Base-by-base conservation (phyloP, 2,329 filamentous ascomycete species). In the Diplodia sapinea region DNA sequence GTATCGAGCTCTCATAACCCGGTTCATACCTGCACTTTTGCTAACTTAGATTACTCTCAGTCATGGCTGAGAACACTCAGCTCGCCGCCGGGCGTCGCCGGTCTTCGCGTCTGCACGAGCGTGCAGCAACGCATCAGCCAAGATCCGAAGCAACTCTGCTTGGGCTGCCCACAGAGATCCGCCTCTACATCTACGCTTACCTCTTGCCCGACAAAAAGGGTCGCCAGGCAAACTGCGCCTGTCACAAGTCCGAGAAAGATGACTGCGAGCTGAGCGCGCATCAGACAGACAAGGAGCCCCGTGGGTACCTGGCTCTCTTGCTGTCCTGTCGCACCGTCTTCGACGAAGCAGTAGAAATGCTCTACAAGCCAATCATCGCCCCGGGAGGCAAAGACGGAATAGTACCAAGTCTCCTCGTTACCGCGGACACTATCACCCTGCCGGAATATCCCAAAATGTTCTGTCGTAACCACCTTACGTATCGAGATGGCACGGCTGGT, bases 141-240 rank as follows among this genome's bases (percentile, higher is more conserved):
- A 47, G 13, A 11, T 5, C 31, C 1, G 33, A 55, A 11, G 33
- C 36, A 20, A 54, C 49, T 33, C 31, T 67, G 0, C 55, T 67
- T 11, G 36, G 55, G 1, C 8, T 61, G 1, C 65, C 65, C 1
- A 40, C 38, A 1, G 65, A 67, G 23, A 17, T 61, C 6, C 65
- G 65, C 1, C 26, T 59, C n/a, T 17, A 38, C 9, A 67, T 61
- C 4, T 61, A 29, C 55, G 65, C 49, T 7, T 40, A 67, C 23
- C n/a, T 47, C 3, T 20, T 40, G n/a, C 40, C 64, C n/a, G 3
- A 6, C 12, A 33, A 17, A 23, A n/a, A 8, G 13, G 4, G 11
- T 12, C 2, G 11, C 9, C 2, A 5, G 20, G 13, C 8, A 4
- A 33, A 17, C 3, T 12, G 8, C 6, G 56, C 13, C 13, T 43